These are phyloP conservation scores for Pseudogymnoascus sp. DNA, from an alignment of 2,329 filamentous ascomycete genomes.

Conservation along the genomic window DNA sequence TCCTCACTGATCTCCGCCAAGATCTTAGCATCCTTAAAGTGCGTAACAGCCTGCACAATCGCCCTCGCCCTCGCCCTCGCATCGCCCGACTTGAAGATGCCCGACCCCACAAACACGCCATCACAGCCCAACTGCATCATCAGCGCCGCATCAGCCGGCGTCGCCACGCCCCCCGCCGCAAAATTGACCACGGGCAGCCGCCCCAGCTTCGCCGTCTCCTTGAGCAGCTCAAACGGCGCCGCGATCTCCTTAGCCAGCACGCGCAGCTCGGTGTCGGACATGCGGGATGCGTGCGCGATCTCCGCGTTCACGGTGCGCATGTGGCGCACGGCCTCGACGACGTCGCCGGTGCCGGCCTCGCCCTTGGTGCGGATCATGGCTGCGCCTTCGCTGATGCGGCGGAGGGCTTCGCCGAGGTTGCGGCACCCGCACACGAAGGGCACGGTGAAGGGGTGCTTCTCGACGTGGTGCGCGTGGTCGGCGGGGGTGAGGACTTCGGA, in stretches of 20 bases:
- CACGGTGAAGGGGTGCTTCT: constrained; percentile 72
- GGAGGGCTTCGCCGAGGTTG: constrained; percentile 85
- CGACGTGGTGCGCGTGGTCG: constrained; percentile 83
- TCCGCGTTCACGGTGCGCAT: constrained; percentile 84
- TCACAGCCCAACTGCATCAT: constrained; percentile 99
- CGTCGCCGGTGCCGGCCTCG: constrained; percentile 93
- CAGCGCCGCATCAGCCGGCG: constrained; percentile 88
- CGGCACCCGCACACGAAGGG: constrained; percentile 97
- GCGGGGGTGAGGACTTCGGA: constrained; percentile 95
- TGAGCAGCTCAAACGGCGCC: constrained; percentile 68
- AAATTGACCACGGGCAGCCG: constrained; percentile 95
- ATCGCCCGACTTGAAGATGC: constrained; percentile 96
- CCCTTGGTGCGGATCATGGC: constrained; percentile 99
- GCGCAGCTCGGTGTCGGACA: constrained; percentile 64
- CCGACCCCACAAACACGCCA: constrained; percentile 91
- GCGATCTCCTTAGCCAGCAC: constrained; percentile 75
- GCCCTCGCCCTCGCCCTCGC: constrained; percentile 83
- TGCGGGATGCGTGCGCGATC: constrained; percentile 61
- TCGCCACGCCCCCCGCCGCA: constrained; percentile 97
- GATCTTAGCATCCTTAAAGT: constrained; percentile 77
- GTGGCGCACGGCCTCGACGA: constrained; percentile 92
- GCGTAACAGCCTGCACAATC: constrained; percentile 88
- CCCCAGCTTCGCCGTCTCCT: constrained; percentile 78
- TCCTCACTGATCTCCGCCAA: constrained; percentile 81
- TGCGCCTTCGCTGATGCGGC: constrained; percentile 84